Conservation (phyloP, 176 grass and related monocot genomes). For the Avena insularis region DNA sequence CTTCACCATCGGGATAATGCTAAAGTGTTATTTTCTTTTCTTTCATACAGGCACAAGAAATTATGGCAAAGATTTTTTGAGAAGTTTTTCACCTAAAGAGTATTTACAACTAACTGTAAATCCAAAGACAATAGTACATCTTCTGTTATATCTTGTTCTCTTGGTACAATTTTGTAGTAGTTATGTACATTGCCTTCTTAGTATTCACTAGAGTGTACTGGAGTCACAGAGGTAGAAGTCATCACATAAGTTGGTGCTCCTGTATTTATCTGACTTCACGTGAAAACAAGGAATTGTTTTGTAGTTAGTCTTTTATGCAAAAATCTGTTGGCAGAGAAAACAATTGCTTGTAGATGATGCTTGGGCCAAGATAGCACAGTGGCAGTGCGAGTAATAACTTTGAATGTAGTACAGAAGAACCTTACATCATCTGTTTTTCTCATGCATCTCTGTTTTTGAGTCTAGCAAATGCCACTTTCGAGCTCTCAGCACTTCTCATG, state of each 20-base stretch:
- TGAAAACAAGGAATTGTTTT: conserved; percentile 4
- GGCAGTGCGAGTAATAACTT: not conserved
- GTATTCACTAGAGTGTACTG: not conserved
- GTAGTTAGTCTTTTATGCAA: conserved; percentile 21
- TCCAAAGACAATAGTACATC: conserved; percentile 6
- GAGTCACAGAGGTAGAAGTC: not conserved
- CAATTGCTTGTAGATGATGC: not conserved
- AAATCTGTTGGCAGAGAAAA: not conserved
- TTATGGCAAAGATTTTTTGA: conserved; percentile 21
- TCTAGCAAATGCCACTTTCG: not conserved
- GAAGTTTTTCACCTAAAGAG: conserved; percentile 75
- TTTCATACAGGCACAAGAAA: conserved; percentile 52
- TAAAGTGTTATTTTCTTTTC: conserved; percentile 21
- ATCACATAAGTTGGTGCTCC: not conserved
- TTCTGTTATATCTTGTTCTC: conserved; percentile 25
- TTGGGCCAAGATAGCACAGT: not conserved
- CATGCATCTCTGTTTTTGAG: not conserved
- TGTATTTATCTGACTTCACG: conserved; percentile 23
- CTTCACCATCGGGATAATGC: not conserved
- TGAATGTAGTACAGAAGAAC: not conserved
- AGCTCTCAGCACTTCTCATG: not conserved
- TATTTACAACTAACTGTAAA: conserved; percentile 63
- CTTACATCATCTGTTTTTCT: conserved; percentile 14
- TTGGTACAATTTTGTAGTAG: not conserved
- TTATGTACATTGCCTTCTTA: not conserved